Evolutionary conservation across 1,139 yeast species (phyloP).

Genomic region (Spencermartinsiella ligniputridi): DNA sequence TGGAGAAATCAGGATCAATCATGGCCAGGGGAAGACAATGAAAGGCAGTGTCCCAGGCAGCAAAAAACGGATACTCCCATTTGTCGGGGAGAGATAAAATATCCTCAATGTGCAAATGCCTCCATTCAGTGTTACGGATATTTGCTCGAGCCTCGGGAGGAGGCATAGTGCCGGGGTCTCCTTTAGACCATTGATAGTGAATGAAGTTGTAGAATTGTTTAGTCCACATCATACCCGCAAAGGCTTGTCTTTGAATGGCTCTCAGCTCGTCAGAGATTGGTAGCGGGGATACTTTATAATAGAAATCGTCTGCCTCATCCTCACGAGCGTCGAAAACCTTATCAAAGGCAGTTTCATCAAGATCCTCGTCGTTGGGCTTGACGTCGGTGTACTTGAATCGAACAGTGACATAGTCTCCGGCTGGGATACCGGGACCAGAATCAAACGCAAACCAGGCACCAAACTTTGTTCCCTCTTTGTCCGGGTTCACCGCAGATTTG

Average conservation of each 20-base stretch:
- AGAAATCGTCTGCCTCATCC: conserved; percentile 90
- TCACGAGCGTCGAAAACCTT: conserved; percentile 67
- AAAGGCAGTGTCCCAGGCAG: conserved; percentile 98
- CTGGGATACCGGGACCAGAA: conserved; percentile 70
- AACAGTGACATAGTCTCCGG: conserved; percentile 85
- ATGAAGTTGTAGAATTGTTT: conserved; percentile 89
- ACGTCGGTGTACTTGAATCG: conserved; percentile 65
- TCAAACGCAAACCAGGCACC: conserved; percentile 82
- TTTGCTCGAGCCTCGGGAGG: conserved; percentile 80
- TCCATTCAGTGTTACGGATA: conserved; percentile 87
- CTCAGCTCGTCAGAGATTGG: conserved; percentile 82
- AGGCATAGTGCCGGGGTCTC: conserved; percentile 73
- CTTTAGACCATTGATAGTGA: conserved; percentile 82
- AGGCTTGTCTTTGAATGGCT: conserved; percentile 88
- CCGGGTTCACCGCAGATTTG: conserved; percentile 63
- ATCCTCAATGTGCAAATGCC: conserved; percentile 84
- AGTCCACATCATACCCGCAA: conserved; percentile 92
- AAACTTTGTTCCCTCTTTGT: conserved; percentile 63
- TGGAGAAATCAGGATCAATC: conserved; percentile 93
- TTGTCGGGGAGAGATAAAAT: conserved; percentile 89
- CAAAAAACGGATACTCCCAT: conserved; percentile 96
- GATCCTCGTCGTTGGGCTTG: conserved; percentile 37
- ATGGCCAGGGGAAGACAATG: conserved; percentile 92
- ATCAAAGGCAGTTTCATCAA: conserved; percentile 79
- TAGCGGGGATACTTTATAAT: conserved; percentile 83